Percentiles rank a stretch among this genome's conserved stretches.
Evolutionary conservation across 805 yeast genomes (phyloP).

Genomic region (Lipomyces sp.): DNA sequence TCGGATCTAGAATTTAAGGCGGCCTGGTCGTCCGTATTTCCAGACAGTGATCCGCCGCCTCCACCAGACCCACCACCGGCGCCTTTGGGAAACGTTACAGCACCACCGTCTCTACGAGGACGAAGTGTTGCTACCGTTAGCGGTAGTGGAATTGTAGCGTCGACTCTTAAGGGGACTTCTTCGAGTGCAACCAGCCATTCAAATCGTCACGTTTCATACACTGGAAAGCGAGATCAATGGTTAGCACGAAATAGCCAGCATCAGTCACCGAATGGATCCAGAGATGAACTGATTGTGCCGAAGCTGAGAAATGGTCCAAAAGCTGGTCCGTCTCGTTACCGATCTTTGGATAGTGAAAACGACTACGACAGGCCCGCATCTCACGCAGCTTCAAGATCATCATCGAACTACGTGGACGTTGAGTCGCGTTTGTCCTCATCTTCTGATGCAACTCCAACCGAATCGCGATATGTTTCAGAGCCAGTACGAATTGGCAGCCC

Average conservation of each 20-base stretch:
- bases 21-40: constrained; percentile 36
- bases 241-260: background rate
- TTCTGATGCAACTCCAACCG: constrained; percentile 15
- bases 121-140: constrained; percentile 1
- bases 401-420: constrained; percentile 30
- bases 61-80: constrained; percentile 26
- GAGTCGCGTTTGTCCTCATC: constrained; percentile 17
- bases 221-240: background rate
- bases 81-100: constrained; percentile 5
- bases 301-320: background rate
- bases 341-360: background rate
- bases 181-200: background rate
- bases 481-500: constrained; percentile 12
- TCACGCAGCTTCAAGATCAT: constrained; percentile 5
- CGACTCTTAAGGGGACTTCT: constrained; percentile 1
- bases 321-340: background rate
- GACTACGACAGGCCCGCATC: background rate
- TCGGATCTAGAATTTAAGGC: constrained; percentile 29
- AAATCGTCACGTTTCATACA: background rate
- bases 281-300: background rate
- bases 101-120: constrained; percentile 8
- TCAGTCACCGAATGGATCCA: background rate
- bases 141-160: background rate
- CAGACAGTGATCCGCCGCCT: constrained; percentile 27
- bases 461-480: constrained; percentile 8